These are phyloP conservation scores for Ganoderma lingzhi DNA, from an alignment of 1,284 basidiomycete genomes.

Conservation along the genomic window DNA sequence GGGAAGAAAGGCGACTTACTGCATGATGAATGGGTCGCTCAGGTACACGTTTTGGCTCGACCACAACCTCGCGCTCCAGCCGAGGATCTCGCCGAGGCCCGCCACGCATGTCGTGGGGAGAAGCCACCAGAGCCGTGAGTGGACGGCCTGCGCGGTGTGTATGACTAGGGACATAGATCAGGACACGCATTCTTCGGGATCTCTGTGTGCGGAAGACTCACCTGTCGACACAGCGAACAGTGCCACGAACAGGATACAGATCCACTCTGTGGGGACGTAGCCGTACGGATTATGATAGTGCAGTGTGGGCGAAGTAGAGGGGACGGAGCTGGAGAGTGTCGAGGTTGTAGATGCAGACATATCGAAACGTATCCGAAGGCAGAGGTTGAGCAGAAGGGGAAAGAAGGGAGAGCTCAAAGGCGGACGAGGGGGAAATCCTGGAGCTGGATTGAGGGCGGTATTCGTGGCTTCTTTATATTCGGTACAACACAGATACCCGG, in stretches of 20 bases:
- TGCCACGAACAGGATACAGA: conserved; percentile 41
- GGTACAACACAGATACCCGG: background rate
- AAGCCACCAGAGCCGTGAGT: conserved; percentile 47
- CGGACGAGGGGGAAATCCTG: background rate
- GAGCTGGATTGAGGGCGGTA: too few relatives aligned
- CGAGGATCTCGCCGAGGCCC: conserved; percentile 46
- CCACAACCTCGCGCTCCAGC: conserved; percentile 48
- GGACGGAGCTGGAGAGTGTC: background rate
- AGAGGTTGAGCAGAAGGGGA: background rate
- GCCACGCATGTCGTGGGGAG: conserved; percentile 45
- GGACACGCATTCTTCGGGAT: background rate
- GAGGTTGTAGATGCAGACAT: background rate
- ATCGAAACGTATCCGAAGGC: background rate
- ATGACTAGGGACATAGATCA: conserved; percentile 35
- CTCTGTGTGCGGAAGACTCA: conserved; percentile 10
- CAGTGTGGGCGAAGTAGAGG: background rate
- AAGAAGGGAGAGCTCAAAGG: background rate
- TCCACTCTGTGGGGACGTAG: conserved; percentile 43
- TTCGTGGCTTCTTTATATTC: background rate
- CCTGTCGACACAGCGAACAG: conserved; percentile 41
- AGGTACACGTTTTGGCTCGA: conserved; percentile 39
- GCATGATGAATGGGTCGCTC: conserved; percentile 47
- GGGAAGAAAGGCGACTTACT: conserved; percentile 40
- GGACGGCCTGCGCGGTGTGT: conserved; percentile 41
- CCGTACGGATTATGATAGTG: conserved; percentile 33